A percentile compares a stretch with the other conserved stretches of the same genome.
Conservation (phyloP, 331 rosid species). For the Telfairia occidentalis region DNA sequence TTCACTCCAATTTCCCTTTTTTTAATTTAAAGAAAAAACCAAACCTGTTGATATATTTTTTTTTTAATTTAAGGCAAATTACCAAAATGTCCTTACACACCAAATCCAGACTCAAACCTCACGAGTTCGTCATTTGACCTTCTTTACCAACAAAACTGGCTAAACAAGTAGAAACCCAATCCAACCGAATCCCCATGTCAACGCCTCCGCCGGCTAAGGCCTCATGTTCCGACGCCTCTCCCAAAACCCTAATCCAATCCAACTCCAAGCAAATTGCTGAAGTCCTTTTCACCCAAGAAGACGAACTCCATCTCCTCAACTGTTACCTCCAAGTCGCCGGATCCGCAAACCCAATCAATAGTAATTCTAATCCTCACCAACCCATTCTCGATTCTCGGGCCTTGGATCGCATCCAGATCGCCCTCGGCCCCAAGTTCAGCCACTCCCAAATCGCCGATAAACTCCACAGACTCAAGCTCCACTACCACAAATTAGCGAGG, state of each 20-base stretch:
- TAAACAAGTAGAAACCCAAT: no score
- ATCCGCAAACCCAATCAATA: background rate
- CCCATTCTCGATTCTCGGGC: slow-evolving; percentile 13
- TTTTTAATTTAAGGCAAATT: no score
- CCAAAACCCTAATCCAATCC: background rate
- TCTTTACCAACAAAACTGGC: no score
- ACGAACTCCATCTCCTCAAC: slow-evolving; percentile 16
- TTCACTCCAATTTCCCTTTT: no score
- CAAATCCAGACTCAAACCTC: no score
- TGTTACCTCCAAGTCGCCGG: slow-evolving; percentile 7
- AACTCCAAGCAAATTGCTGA: background rate
- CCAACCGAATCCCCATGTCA: slow-evolving; percentile 17
- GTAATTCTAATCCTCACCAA: no score
- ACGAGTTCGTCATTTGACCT: no score
- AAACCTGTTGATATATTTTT: no score
- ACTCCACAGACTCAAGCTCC: slow-evolving; percentile 19
- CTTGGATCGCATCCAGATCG: slow-evolving; percentile 9
- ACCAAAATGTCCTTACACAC: no score
- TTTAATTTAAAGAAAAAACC: no score
- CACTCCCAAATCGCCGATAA: slow-evolving; percentile 21
- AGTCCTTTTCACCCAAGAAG: slow-evolving; percentile 13
- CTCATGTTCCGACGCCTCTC: background rate
- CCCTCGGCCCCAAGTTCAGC: slow-evolving; percentile 8
- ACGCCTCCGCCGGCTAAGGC: background rate
- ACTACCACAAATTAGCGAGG: slow-evolving; percentile 19